Evolutionary conservation across 257 asterid genomes (phyloP).

Genomic region (Petunia secreta): DNA sequence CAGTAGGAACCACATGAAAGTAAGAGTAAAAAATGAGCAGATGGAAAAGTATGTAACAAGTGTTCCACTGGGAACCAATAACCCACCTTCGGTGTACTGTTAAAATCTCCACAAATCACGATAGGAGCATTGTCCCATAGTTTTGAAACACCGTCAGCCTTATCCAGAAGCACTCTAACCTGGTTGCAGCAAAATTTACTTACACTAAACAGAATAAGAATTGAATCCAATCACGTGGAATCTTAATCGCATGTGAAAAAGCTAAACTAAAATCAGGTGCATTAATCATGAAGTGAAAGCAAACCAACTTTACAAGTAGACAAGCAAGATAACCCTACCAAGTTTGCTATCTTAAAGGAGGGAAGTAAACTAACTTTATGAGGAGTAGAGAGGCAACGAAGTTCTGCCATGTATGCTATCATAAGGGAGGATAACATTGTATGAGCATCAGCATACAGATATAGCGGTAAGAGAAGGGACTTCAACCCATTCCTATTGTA

Average conservation of each 20-base stretch:
- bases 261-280: not conserved
- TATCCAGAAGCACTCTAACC: conserved; percentile 83
- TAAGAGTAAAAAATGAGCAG: conserved; percentile 22
- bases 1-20: conserved; percentile 20
- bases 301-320: not conserved
- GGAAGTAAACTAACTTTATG: conserved; percentile 12
- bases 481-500: not conserved
- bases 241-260: not conserved
- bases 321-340: conserved; percentile 21
- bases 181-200: conserved; percentile 42
- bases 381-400: not conserved
- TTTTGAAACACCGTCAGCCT: conserved; percentile 77
- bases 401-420: not conserved
- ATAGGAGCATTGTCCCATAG: conserved; percentile 93
- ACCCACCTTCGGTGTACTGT: conserved; percentile 86
- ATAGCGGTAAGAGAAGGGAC: conserved; percentile 4
- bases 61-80: conserved; percentile 26
- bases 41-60: conserved; percentile 15
- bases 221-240: conserved; percentile 8
- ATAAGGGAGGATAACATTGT: not conserved
- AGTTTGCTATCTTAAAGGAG: conserved; percentile 3
- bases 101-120: conserved; percentile 93
- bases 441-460: conserved; percentile 1
- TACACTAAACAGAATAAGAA: not conserved
- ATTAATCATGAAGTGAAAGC: conserved; percentile 12